Conservation (phyloP, 225 moss, liverwort and hornwort species). For the Lunularia cruciata region DNA sequence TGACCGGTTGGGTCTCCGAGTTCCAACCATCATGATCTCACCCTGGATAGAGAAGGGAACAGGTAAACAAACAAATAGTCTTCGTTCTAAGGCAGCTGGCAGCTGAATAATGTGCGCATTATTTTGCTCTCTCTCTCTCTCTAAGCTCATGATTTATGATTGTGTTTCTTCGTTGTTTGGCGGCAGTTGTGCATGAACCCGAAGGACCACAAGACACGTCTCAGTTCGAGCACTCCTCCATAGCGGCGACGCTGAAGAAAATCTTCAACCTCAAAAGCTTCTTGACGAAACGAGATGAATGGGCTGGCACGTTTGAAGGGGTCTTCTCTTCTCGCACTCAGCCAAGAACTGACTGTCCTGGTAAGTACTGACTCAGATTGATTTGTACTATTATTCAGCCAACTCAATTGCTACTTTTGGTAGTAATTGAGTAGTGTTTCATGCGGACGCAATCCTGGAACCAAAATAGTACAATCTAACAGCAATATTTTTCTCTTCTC, state of each 20-base stretch:
- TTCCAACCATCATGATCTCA: slow-evolving; percentile 76
- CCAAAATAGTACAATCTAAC: too few relatives aligned
- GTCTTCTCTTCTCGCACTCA: slow-evolving; percentile 46
- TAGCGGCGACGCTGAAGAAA: slow-evolving; percentile 75
- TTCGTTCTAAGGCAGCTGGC: background rate
- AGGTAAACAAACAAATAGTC: slow-evolving; percentile 33
- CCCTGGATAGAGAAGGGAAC: slow-evolving; percentile 73
- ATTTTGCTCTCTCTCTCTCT: background rate
- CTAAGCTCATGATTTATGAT: background rate
- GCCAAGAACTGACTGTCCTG: slow-evolving; percentile 80
- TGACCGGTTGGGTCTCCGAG: slow-evolving; percentile 73
- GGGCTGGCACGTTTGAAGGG: slow-evolving; percentile 85
- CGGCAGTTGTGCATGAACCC: slow-evolving; percentile 70
- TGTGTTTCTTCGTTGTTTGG: background rate
- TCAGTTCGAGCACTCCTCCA: slow-evolving; percentile 90
- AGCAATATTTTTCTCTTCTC: too few relatives aligned
- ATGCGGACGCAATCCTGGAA: too few relatives aligned
- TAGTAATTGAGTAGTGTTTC: too few relatives aligned
- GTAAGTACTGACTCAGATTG: slow-evolving; percentile 36
- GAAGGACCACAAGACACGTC: slow-evolving; percentile 65
- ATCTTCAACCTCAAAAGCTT: slow-evolving; percentile 72
- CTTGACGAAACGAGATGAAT: slow-evolving; percentile 74
- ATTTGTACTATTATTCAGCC: too few relatives aligned
- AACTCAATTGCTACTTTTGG: too few relatives aligned
- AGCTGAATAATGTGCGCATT: background rate